Evolutionary conservation across 2,329 filamentous ascomycete species (phyloP).

Genomic region (Hypoxylon sp.): DNA sequence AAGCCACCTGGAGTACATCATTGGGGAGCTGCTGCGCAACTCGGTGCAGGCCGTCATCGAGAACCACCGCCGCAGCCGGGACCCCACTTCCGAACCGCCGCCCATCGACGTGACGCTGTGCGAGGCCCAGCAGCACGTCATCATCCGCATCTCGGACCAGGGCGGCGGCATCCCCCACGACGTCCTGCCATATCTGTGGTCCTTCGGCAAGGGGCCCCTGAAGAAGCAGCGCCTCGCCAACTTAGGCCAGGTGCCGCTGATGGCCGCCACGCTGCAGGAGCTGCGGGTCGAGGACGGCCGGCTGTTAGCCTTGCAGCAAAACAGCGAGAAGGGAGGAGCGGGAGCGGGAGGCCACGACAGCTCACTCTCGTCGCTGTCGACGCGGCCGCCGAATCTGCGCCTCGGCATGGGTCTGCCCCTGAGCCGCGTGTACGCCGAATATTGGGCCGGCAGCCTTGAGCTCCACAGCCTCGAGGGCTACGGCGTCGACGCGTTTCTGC

Average conservation of each 20-base stretch:
- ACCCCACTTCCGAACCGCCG: slow-evolving; percentile 65
- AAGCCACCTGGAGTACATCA: slow-evolving; percentile 95
- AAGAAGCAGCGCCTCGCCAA: slow-evolving; percentile 84
- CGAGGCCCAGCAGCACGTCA: slow-evolving; percentile 93
- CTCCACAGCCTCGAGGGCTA: slow-evolving; percentile 95
- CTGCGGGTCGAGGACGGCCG: slow-evolving; percentile 65
- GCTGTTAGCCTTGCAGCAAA: slow-evolving; percentile 41
- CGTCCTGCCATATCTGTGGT: slow-evolving; percentile 91
- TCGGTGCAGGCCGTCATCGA: slow-evolving; percentile 94
- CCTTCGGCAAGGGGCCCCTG: slow-evolving; percentile 92
- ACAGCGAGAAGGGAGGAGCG: slow-evolving; percentile 21
- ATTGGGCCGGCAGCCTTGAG: slow-evolving; percentile 94
- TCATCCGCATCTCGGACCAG: slow-evolving; percentile 94
- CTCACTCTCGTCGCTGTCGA: slow-evolving; percentile 83
- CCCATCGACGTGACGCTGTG: slow-evolving; percentile 96
- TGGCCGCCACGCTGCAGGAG: slow-evolving; percentile 95
- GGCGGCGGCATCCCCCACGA: slow-evolving; percentile 91
- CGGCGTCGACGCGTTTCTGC: slow-evolving; percentile 93
- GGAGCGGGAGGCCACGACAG: slow-evolving; percentile 57
- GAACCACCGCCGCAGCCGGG: slow-evolving; percentile 62
- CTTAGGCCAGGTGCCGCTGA: slow-evolving; percentile 84
- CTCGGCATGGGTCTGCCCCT: slow-evolving; percentile 94
- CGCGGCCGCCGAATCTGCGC: slow-evolving; percentile 84
- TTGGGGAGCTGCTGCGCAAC: slow-evolving; percentile 94
- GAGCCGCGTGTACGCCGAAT: slow-evolving; percentile 94